phyloP scores from a whole-genome alignment of 2,329 filamentous ascomycete species.

The Onygenales sp. region DNA sequence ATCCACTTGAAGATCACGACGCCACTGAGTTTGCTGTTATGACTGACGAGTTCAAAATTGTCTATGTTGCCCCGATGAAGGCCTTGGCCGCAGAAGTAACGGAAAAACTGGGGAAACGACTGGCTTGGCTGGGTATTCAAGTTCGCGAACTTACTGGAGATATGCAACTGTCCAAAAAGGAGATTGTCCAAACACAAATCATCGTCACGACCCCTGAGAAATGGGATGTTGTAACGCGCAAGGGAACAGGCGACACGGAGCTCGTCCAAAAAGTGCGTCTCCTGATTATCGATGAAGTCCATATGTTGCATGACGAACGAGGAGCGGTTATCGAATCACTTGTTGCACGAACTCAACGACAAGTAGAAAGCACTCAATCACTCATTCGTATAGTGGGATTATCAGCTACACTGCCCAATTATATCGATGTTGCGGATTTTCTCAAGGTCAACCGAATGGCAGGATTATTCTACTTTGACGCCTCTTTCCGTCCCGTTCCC shows the following conservation, averaged over 20 bases:
- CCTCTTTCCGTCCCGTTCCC: slow-evolving; percentile 89
- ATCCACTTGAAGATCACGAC: slow-evolving; percentile 62
- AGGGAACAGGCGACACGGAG: slow-evolving; percentile 94
- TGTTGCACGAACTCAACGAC: slow-evolving; percentile 86
- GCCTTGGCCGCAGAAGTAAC: slow-evolving; percentile 94
- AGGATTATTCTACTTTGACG: slow-evolving; percentile 94
- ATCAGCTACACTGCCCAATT: slow-evolving; percentile 93
- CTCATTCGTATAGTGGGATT: slow-evolving; percentile 93
- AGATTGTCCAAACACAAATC: slow-evolving; percentile 92
- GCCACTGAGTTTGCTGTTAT: slow-evolving; percentile 74
- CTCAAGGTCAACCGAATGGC: slow-evolving; percentile 89
- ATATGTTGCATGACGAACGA: slow-evolving; percentile 97
- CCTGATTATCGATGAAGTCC: slow-evolving; percentile 96
- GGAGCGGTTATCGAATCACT: slow-evolving; percentile 93
- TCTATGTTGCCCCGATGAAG: slow-evolving; percentile 99
- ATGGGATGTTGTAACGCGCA: slow-evolving; percentile 97
- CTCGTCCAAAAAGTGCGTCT: slow-evolving; percentile 94
- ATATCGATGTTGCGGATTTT: slow-evolving; percentile 92
- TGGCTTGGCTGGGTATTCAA: slow-evolving; percentile 87
- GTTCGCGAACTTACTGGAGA: slow-evolving; percentile 93
- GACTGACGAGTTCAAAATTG: slow-evolving; percentile 88
- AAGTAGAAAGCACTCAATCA: slow-evolving; percentile 96
- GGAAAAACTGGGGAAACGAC: slow-evolving; percentile 80
- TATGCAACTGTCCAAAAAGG: slow-evolving; percentile 95
- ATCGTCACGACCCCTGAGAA: slow-evolving; percentile 98